Evolutionary conservation across 495 filamentous ascomycete species (phyloP), one percentile per base, ranked within the genome.

Genomic region (Penicillium silybi): DNA sequence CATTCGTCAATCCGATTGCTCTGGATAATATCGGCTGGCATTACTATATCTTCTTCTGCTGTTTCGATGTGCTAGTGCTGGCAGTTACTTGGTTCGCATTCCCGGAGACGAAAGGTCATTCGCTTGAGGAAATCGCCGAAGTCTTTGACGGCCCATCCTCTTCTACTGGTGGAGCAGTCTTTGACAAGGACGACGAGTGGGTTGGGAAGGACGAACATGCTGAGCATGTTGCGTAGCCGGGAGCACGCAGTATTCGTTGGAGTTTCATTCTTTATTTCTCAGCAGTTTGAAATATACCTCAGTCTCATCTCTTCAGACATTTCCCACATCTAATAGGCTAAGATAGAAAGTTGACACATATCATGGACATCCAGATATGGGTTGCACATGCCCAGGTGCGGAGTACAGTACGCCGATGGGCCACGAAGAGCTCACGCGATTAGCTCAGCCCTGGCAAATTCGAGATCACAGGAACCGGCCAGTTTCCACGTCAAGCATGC

Each of bases 41-140:
- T 61, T 77, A 84, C 51, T 84, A 83, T 62, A 70, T 83, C 59
- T 79, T 84, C 66, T 85, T 82, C 69, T 82, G 80, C 38, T 37
- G 34, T 16, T 37, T 37, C 34, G 34, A 37, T 16, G 34, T 37
- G n/a, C 61, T 73, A 63, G 84, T 80, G 78, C 76, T 85, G 63
- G 72, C 70, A 44, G 50, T 82, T 56, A 80, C 85, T 65, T 86
- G 77, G 71, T 80, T 84, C 71, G 82, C 80, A 72, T 87, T 83
- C 56, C 72, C 84, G 48, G 84, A 87, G 71, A 87, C 83, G 41
- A 79, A 77, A 56, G 80, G 80, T 34, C 78, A 79, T 8, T 81
- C 80, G 25, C 76, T 86, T 48, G 84, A 86, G 69, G 84, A 86
- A 66, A 77, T 87, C 13, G 80, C 74, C 53, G 79, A 77, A 70